Conservation (phyloP, 1,139 yeast species). For the Suhomyces bribrorum region DNA sequence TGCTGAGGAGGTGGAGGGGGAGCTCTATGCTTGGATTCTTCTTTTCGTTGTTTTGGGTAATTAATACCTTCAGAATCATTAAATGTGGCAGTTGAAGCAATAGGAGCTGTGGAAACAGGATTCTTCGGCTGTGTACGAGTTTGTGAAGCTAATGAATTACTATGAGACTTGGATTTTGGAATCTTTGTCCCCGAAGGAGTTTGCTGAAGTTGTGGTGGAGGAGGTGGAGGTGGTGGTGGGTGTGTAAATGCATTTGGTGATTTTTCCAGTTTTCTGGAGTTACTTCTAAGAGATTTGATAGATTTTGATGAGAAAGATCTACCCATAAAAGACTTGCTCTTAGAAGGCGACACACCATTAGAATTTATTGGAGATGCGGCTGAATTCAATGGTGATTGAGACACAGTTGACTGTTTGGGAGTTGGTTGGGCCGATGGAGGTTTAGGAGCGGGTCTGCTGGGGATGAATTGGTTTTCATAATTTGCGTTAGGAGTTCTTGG, state of each 20-base stretch:
- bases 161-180: slow-evolving; percentile 50
- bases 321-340: slow-evolving; percentile 27
- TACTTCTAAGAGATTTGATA: slow-evolving; percentile 35
- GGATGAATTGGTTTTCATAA: slow-evolving; percentile 53
- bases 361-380: slow-evolving; percentile 13
- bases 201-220: slow-evolving; percentile 19
- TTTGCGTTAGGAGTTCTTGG: slow-evolving; percentile 26
- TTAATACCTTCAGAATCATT: slow-evolving; percentile 16
- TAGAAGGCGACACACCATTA: slow-evolving; percentile 15
- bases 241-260: slow-evolving; percentile 20
- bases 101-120: slow-evolving; percentile 46
- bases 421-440: slow-evolving; percentile 34
- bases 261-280: slow-evolving; percentile 20
- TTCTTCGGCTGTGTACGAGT: slow-evolving; percentile 21
- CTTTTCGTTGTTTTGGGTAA: slow-evolving; percentile 25
- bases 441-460: slow-evolving; percentile 70
- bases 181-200: slow-evolving; percentile 20
- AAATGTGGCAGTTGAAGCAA: slow-evolving; percentile 34
- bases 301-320: slow-evolving; percentile 46
- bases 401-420: slow-evolving; percentile 8
- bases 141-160: slow-evolving; percentile 36
- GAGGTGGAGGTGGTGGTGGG: slow-evolving; percentile 15
- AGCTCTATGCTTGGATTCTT: slow-evolving; percentile 36
- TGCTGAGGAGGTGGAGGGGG: slow-evolving; percentile 27
- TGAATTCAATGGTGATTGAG: slow-evolving; percentile 8